Conservation (phyloP, 495 filamentous ascomycete genomes). For the Xylaria palmicola region DNA sequence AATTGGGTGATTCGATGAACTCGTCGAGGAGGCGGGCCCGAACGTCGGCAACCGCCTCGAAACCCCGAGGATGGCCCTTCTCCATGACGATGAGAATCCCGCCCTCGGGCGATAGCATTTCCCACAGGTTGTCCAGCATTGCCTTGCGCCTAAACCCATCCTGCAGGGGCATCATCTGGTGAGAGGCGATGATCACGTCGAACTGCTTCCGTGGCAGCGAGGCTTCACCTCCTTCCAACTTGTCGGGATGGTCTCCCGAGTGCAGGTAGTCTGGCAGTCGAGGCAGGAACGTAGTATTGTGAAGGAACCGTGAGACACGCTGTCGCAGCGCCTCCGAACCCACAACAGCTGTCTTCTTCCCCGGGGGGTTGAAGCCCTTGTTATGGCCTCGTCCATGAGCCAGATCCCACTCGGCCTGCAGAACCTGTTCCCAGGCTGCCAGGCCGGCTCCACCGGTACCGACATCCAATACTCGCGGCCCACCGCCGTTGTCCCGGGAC, state of each 20-base stretch:
- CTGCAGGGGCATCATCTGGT: slow-evolving; percentile 68
- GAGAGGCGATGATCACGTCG: slow-evolving; percentile 87
- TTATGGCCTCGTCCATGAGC: slow-evolving; percentile 53
- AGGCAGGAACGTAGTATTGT: slow-evolving; percentile 89
- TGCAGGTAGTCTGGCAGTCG: slow-evolving; percentile 91
- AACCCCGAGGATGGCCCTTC: slow-evolving; percentile 87
- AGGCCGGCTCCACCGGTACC: slow-evolving; percentile 82
- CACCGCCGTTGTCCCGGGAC: slow-evolving; percentile 58
- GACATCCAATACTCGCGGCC: slow-evolving; percentile 78
- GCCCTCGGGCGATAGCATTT: slow-evolving; percentile 76
- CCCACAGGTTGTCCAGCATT: slow-evolving; percentile 83
- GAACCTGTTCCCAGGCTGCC: slow-evolving; percentile 78
- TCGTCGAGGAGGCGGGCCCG: slow-evolving; percentile 73
- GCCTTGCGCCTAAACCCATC: slow-evolving; percentile 74
- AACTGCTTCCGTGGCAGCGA: slow-evolving; percentile 68
- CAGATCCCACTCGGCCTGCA: slow-evolving; percentile 74
- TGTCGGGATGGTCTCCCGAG: slow-evolving; percentile 37
- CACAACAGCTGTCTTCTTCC: slow-evolving; percentile 53
- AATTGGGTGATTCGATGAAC: slow-evolving; percentile 66
- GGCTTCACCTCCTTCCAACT: slow-evolving; percentile 38
- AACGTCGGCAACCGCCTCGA: slow-evolving; percentile 85
- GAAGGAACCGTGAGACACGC: slow-evolving; percentile 71
- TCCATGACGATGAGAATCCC: slow-evolving; percentile 87
- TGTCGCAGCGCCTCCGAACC: slow-evolving; percentile 61
- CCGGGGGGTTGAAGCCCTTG: slow-evolving; percentile 33